Percentiles rank a stretch among this genome's conserved stretches.
These are phyloP conservation scores for Silene latifolia DNA, from an alignment of 148 eudicot genomes.

Conservation along the genomic window DNA sequence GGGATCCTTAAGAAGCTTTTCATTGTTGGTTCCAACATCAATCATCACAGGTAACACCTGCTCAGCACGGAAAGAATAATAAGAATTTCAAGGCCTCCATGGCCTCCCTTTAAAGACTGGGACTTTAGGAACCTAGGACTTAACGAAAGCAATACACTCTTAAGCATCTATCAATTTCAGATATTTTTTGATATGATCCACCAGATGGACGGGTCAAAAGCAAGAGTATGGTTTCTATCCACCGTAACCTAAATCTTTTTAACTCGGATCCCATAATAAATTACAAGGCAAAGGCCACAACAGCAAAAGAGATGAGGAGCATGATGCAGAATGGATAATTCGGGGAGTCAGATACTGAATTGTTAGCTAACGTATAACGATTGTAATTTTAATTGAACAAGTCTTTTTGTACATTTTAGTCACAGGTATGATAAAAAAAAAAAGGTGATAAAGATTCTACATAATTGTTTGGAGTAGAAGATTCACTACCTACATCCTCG, in stretches of 20 bases:
- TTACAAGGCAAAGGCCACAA: not conserved
- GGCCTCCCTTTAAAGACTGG: not conserved
- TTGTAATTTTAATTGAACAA: not conserved
- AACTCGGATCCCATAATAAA: not conserved
- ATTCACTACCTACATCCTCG: not conserved
- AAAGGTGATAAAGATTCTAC: not conserved
- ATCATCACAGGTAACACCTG: slow-evolving; percentile 99
- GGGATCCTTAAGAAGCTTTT: slow-evolving; percentile 80
- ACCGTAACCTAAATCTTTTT: not conserved
- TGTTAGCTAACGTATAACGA: not conserved
- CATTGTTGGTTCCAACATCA: slow-evolving; percentile 98
- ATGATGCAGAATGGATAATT: not conserved
- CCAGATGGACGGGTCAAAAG: not conserved
- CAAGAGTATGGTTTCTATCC: not conserved
- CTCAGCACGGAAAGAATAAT: slow-evolving; percentile 17
- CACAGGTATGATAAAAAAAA: not conserved
- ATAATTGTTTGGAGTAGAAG: not conserved
- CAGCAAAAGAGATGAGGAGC: not conserved
- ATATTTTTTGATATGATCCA: not conserved
- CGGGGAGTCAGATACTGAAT: not conserved
- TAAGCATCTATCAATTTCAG: not conserved
- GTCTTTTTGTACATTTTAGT: not conserved
- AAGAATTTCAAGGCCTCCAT: slow-evolving; percentile 7
- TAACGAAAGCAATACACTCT: not conserved
- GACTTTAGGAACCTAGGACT: not conserved